These are phyloP conservation scores for Stagonosporopsis tanaceti DNA, from an alignment of 2,329 filamentous ascomycete genomes.

Conservation along the genomic window DNA sequence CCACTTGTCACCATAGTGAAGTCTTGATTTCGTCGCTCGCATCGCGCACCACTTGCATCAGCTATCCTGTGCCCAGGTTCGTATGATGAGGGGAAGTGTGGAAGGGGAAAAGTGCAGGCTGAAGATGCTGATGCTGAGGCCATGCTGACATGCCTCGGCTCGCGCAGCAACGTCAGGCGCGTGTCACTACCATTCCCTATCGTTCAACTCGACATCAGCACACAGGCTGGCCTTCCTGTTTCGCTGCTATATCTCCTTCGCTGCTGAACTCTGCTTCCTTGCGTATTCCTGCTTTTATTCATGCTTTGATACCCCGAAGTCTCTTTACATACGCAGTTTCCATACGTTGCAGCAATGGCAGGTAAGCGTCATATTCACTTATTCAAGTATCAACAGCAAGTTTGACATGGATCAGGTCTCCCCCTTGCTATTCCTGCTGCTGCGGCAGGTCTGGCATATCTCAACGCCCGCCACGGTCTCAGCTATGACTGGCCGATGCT, in stretches of 20 bases:
- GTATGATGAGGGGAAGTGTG: constrained; percentile 16
- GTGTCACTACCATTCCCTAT: constrained; percentile 2
- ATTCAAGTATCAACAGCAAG: background rate
- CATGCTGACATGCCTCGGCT: constrained; percentile 16
- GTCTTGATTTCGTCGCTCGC: background rate
- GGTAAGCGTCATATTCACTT: constrained; percentile 10
- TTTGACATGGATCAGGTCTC: constrained; percentile 31
- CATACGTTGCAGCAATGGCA: constrained; percentile 13
- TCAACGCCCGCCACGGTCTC: constrained; percentile 74
- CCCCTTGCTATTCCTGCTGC: constrained; percentile 44
- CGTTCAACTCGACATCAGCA: constrained; percentile 8
- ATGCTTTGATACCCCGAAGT: constrained; percentile 5
- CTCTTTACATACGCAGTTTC: background rate
- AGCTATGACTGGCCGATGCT: constrained; percentile 68
- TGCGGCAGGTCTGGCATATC: constrained; percentile 62
- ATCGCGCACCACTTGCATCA: background rate
- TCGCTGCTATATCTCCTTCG: background rate
- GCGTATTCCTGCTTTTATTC: background rate
- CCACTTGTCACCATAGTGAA: background rate
- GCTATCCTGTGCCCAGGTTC: constrained; percentile 2
- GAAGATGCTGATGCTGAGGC: constrained; percentile 6
- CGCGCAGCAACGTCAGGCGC: constrained; percentile 5
- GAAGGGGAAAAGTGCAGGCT: constrained; percentile 5
- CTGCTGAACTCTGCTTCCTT: background rate
- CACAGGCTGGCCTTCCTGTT: constrained; percentile 13